Percentiles rank a stretch among this genome's conserved stretches.
These are phyloP conservation scores for Hamigera avellanea DNA, from an alignment of 495 filamentous ascomycete genomes.

Conservation along the genomic window DNA sequence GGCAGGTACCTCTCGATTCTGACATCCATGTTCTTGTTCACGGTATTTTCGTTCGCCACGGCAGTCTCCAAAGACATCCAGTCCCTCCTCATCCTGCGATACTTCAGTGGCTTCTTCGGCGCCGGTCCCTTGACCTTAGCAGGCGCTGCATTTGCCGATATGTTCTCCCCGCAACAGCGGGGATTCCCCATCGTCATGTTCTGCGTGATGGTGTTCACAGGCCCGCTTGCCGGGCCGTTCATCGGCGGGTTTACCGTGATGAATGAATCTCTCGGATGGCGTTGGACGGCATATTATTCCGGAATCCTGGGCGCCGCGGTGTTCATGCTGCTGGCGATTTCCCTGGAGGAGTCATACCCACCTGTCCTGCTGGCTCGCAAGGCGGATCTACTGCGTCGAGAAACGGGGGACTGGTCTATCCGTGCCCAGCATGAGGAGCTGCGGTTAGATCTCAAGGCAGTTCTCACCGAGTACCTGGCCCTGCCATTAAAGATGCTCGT, in stretches of 20 bases:
- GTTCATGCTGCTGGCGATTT: constrained; percentile 20
- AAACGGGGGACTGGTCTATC: constrained; percentile 39
- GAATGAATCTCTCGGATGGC: constrained; percentile 12
- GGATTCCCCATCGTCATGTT: constrained; percentile 30
- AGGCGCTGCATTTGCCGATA: constrained; percentile 30
- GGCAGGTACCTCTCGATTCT: constrained; percentile 7
- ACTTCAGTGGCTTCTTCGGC: constrained; percentile 32
- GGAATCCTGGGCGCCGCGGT: constrained; percentile 7
- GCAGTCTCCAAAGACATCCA: constrained; percentile 39
- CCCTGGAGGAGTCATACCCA: constrained; percentile 51
- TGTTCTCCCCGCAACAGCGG: constrained; percentile 24
- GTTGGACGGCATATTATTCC: constrained; percentile 12
- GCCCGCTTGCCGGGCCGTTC: constrained; percentile 29
- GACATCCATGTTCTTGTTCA: constrained; percentile 24
- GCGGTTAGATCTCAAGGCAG: constrained; percentile 18
- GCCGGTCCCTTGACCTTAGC: constrained; percentile 26
- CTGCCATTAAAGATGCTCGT: constrained; percentile 22
- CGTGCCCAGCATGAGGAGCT: constrained; percentile 23
- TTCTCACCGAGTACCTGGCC: constrained; percentile 23
- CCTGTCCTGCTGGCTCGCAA: constrained; percentile 52
- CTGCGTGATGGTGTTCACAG: constrained; percentile 24
- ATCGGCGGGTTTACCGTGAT: constrained; percentile 22
- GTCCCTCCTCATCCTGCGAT: constrained; percentile 30
- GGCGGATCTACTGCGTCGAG: constrained; percentile 49
- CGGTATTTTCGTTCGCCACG: constrained; percentile 38